A percentile compares a stretch with the other conserved stretches of the same genome.
Evolutionary conservation across 176 grass and related monocot genomes (phyloP).

Genomic region (Oryza coarctata): DNA sequence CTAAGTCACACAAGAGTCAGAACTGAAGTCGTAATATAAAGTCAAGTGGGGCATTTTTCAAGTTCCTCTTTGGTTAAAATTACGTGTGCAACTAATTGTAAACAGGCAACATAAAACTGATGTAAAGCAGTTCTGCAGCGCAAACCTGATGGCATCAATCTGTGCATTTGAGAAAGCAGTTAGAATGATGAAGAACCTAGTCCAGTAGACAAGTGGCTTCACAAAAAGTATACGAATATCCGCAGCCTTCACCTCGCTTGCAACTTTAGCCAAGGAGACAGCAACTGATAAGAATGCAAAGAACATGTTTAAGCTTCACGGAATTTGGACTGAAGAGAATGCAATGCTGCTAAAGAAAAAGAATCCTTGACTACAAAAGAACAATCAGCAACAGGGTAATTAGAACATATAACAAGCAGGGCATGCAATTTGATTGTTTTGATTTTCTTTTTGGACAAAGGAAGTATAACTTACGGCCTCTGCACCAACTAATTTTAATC

Average conservation of each 20-base stretch:
- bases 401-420: background rate
- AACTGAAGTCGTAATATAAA: background rate
- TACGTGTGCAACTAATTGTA: background rate
- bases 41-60: background rate
- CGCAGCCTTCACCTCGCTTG: slow-evolving; percentile 84
- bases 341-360: background rate
- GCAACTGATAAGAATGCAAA: slow-evolving; percentile 57
- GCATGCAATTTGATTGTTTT: background rate
- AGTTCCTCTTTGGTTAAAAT: background rate
- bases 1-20: background rate
- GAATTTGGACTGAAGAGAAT: background rate
- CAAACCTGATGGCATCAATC: slow-evolving; percentile 89
- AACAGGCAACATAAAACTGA: background rate
- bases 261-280: slow-evolving; percentile 75
- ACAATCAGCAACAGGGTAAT: background rate
- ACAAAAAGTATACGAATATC: slow-evolving; percentile 83
- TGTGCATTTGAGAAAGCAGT: slow-evolving; percentile 95
- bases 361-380: background rate
- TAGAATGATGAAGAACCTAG: slow-evolving; percentile 90
- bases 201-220: slow-evolving; percentile 95
- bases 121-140: background rate
- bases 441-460: too few species aligned
- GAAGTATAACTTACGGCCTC: too few species aligned
- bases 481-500: too few species aligned
- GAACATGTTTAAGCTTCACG: background rate